Conservation (phyloP, 768 basidiomycete genomes). For the Trametes villosa region DNA sequence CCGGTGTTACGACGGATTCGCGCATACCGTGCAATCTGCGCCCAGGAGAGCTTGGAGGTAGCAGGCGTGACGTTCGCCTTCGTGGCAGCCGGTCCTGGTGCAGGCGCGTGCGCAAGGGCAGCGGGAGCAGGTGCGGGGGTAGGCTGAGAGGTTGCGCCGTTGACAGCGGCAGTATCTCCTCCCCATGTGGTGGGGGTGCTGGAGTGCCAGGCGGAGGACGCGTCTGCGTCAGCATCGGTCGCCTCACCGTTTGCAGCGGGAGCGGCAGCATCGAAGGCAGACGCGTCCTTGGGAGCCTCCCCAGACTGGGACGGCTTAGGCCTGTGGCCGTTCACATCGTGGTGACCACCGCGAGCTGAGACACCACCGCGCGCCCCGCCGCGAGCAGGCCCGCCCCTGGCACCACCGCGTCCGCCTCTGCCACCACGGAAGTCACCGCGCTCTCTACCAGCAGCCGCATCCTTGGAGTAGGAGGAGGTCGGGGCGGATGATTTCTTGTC, state of each 20-base stretch:
- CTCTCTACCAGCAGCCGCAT: conserved; percentile 48
- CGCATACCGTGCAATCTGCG: conserved; percentile 76
- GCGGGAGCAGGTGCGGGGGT: conserved; percentile 38
- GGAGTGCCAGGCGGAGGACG: conserved; percentile 33
- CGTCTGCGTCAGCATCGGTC: conserved; percentile 37
- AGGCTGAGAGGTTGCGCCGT: conserved; percentile 32
- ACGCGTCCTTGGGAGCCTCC: conserved; percentile 27
- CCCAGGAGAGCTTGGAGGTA: conserved; percentile 83
- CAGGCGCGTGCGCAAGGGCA: conserved; percentile 32
- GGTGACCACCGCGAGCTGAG: conserved; percentile 53
- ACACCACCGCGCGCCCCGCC: conserved; percentile 47
- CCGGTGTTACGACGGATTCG: background rate
- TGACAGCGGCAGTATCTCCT: conserved; percentile 29
- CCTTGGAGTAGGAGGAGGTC: conserved; percentile 52
- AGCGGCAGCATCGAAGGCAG: conserved; percentile 32
- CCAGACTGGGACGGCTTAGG: conserved; percentile 39
- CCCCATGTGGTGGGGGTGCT: conserved; percentile 37
- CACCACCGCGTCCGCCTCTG: conserved; percentile 66
- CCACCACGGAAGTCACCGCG: conserved; percentile 62
- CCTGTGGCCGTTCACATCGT: conserved; percentile 40
- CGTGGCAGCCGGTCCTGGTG: conserved; percentile 16
- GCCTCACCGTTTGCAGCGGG: conserved; percentile 32
- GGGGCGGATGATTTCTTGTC: conserved; percentile 68
- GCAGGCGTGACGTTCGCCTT: conserved; percentile 59
- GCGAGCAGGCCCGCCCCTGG: conserved; percentile 51